Conservation (phyloP, 78 protist species). For the Dictyostelium firmibasis region DNA sequence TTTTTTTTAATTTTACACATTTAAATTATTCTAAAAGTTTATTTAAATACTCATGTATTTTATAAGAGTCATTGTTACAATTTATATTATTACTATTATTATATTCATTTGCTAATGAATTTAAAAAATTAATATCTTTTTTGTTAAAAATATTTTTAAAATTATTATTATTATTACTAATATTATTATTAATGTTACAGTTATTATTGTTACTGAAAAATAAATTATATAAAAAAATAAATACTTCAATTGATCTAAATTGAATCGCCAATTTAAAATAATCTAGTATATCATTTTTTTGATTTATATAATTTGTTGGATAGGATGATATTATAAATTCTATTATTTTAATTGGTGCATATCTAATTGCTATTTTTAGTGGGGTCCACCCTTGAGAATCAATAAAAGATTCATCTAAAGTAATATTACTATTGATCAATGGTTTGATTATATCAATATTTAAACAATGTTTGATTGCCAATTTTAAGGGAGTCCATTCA, state of each 20-base stretch:
- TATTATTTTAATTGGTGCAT: slow-evolving; percentile 29
- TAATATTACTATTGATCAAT: not conserved
- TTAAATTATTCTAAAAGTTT: not conserved
- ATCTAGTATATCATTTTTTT: not conserved
- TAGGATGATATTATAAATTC: not conserved
- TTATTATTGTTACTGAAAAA: not conserved
- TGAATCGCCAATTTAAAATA: not conserved
- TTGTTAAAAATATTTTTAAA: not conserved
- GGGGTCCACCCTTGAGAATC: slow-evolving; percentile 64
- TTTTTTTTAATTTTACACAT: too few relatives aligned
- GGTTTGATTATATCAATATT: not conserved
- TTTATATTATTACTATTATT: too few relatives aligned
- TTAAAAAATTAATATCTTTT: not conserved
- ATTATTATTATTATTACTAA: too few relatives aligned
- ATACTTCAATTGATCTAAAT: not conserved
- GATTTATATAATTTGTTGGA: not conserved
- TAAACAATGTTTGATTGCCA: slow-evolving; percentile 58
- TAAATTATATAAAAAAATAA: not conserved
- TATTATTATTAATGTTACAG: too few relatives aligned
- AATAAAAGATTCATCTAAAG: not conserved
- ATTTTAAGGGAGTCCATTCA: slow-evolving; percentile 43
- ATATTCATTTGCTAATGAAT: not conserved
- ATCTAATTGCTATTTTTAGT: slow-evolving; percentile 22
- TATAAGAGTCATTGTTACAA: not conserved
- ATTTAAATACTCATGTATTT: not conserved